phyloP scores from a whole-genome alignment of 2,329 filamentous ascomycete species.

The Pezicula radicicola region DNA sequence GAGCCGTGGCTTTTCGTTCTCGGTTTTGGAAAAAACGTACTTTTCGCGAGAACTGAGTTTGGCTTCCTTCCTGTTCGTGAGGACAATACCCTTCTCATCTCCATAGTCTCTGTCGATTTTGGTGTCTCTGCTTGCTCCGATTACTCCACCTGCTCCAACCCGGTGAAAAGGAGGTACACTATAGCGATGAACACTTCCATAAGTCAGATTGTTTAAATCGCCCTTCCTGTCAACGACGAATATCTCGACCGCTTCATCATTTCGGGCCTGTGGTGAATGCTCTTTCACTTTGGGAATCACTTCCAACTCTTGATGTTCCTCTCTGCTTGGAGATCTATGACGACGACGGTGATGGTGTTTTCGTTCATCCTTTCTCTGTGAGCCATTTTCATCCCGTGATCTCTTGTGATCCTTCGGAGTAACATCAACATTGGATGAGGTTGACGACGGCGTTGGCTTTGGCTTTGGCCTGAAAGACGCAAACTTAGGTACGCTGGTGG shows the following conservation, averaged over 20 bases:
- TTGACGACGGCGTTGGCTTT: conserved; percentile 27
- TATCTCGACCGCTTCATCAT: conserved; percentile 23
- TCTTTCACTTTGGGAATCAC: no score
- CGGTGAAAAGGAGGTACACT: conserved; percentile 70
- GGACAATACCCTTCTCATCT: conserved; percentile 51
- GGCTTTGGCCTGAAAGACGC: conserved; percentile 67
- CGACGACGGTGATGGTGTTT: conserved; percentile 6
- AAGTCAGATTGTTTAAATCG: conserved; percentile 71
- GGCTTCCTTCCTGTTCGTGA: conserved; percentile 34
- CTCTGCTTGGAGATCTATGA: conserved; percentile 11
- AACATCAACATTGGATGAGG: conserved; percentile 7
- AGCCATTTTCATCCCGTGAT: conserved; percentile 7
- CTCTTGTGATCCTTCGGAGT: conserved; percentile 9
- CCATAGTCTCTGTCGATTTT: conserved; percentile 60
- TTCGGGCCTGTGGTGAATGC: not conserved
- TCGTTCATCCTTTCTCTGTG: conserved; percentile 9
- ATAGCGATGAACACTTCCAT: conserved; percentile 71
- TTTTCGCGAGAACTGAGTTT: conserved; percentile 32
- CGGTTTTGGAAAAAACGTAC: conserved; percentile 42
- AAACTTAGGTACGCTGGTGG: conserved; percentile 61
- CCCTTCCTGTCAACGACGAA: conserved; percentile 72
- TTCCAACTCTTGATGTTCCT: conserved; percentile 5
- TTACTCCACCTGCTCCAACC: conserved; percentile 62
- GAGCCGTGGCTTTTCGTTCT: conserved; percentile 34
- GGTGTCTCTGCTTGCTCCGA: conserved; percentile 60